Conservation (phyloP, 768 basidiomycete genomes). For the Rhodotorula taiwanensis region DNA sequence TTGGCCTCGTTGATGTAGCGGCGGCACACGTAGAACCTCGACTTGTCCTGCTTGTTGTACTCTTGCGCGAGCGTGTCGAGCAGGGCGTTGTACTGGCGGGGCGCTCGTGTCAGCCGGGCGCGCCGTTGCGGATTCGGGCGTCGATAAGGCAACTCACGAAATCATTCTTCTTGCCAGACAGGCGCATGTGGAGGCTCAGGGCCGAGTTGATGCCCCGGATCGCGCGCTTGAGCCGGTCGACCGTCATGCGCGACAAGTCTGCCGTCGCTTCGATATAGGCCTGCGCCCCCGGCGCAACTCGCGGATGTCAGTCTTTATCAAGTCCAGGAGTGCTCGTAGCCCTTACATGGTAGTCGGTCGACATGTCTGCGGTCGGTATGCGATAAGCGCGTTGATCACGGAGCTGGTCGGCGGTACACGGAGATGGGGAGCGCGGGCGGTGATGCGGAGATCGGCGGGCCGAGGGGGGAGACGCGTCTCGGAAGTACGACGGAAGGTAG, state of each 20-base stretch:
- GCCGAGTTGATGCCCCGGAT: constrained; percentile 21
- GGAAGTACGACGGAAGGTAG: background rate
- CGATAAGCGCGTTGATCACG: background rate
- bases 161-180: constrained; percentile 26
- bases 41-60: background rate
- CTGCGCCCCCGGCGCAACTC: background rate
- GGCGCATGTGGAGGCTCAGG: background rate
- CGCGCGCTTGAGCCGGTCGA: constrained; percentile 30
- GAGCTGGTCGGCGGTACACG: background rate
- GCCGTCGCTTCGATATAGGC: background rate
- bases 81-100: constrained; percentile 5
- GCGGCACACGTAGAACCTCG: background rate
- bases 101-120: background rate
- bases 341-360: background rate
- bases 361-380: background rate
- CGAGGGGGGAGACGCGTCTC: background rate
- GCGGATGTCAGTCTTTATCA: too few species aligned
- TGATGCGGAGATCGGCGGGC: background rate
- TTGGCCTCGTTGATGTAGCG: background rate
- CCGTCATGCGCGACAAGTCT: constrained; percentile 13
- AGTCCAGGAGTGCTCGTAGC: too few species aligned
- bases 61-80: background rate
- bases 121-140: too few species aligned
- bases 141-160: constrained; percentile 8
- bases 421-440: background rate